Evolutionary conservation across 1,284 basidiomycete species (phyloP).

Genomic region (Cryptococcus sp.): DNA sequence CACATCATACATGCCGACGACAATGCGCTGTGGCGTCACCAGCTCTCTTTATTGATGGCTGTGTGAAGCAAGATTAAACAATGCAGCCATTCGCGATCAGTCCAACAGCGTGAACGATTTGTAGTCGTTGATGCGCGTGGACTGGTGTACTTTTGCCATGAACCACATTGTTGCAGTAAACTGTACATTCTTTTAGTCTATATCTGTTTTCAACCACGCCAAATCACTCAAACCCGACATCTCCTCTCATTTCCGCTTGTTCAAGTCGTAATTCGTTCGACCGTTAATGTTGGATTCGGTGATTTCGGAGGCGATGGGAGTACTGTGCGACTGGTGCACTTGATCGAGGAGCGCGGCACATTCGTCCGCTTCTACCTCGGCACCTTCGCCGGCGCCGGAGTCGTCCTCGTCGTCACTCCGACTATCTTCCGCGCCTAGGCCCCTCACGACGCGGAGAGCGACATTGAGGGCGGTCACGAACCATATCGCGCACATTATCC

Average conservation of each 20-base stretch:
- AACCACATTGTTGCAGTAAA: too few species aligned
- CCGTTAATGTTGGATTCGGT: conserved; percentile 1
- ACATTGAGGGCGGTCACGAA: conserved; percentile 80
- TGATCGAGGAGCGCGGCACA: conserved; percentile 9
- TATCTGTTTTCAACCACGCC: too few species aligned
- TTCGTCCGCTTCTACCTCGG: neutral
- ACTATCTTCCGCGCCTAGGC: conserved; percentile 76
- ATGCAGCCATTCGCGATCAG: too few species aligned
- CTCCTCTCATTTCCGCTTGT: conserved; percentile 10
- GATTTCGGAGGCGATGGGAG: neutral
- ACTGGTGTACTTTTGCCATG: too few species aligned
- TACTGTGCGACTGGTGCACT: conserved; percentile 13
- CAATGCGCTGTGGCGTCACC: too few species aligned
- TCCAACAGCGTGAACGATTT: too few species aligned
- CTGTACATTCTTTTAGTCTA: too few species aligned
- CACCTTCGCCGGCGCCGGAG: conserved; percentile 9
- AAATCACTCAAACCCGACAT: too few species aligned
- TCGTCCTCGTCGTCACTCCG: conserved; percentile 77
- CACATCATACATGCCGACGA: too few species aligned
- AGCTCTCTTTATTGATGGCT: too few species aligned
- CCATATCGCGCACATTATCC: conserved; percentile 80
- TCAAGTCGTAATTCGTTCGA: conserved; percentile 1
- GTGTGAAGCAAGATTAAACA: too few species aligned
- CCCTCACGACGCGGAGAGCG: conserved; percentile 75
- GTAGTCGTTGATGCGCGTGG: too few species aligned